These are phyloP conservation scores for Hirsutella thompsonii DNA, from an alignment of 2,329 filamentous ascomycete species.

Conservation along the genomic window DNA sequence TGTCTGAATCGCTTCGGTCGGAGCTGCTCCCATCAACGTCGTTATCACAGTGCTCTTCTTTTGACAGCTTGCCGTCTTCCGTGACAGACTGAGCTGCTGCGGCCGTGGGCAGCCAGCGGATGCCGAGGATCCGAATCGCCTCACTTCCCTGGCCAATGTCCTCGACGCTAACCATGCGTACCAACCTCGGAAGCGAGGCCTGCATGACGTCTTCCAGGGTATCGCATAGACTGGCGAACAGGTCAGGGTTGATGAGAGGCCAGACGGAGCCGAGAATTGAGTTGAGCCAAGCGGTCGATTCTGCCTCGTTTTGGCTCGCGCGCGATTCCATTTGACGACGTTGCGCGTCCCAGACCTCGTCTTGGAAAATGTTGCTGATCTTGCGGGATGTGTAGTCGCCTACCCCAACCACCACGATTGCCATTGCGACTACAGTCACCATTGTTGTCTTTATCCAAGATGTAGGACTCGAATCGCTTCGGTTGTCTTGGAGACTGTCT, in stretches of 20 bases:
- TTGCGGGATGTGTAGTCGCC: slow-evolving; percentile 49
- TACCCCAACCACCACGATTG: slow-evolving; percentile 30
- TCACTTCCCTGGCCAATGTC: slow-evolving; percentile 67
- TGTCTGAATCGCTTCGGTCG: slow-evolving; percentile 7
- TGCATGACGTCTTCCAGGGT: slow-evolving; percentile 73
- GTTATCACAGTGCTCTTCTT: slow-evolving; percentile 20
- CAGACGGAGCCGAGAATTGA: slow-evolving; percentile 54
- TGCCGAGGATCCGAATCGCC: slow-evolving; percentile 53
- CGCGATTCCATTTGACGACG: slow-evolving; percentile 33
- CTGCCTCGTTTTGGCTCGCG: slow-evolving; percentile 31
- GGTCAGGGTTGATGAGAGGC: slow-evolving; percentile 64
- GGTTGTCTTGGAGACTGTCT: not conserved
- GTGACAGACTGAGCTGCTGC: slow-evolving; percentile 51
- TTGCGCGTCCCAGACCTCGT: slow-evolving; percentile 57
- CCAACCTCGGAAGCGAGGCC: slow-evolving; percentile 53
- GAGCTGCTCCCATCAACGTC: slow-evolving; percentile 13
- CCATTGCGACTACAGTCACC: slow-evolving; percentile 13
- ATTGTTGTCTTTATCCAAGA: slow-evolving; percentile 14
- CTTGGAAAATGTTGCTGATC: slow-evolving; percentile 50
- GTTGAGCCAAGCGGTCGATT: slow-evolving; percentile 64
- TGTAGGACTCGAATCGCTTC: slow-evolving; percentile 1
- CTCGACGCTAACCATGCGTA: slow-evolving; percentile 64
- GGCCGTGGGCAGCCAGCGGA: slow-evolving; percentile 60
- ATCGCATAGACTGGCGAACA: slow-evolving; percentile 56
- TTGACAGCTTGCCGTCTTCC: slow-evolving; percentile 38